These are phyloP conservation scores for Camptophora hylomeconis DNA, from an alignment of 2,329 filamentous ascomycete genomes.

Conservation along the genomic window DNA sequence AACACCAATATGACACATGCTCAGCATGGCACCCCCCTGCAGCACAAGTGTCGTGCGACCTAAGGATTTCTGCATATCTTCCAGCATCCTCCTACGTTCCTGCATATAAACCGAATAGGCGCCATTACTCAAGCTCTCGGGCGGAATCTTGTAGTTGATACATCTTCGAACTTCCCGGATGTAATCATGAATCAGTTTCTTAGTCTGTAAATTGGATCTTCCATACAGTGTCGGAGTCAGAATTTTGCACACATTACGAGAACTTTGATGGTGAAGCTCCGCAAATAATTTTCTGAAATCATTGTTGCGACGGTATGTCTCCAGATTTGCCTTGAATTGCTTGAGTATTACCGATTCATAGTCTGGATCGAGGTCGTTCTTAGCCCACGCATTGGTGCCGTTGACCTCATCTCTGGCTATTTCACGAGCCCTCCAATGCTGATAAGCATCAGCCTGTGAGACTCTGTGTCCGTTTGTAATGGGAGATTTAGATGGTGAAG, in stretches of 20 bases:
- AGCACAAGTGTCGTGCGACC: slow-evolving; percentile 74
- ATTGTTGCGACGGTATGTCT: slow-evolving; percentile 8
- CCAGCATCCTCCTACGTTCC: slow-evolving; percentile 71
- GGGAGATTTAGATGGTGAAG: no score
- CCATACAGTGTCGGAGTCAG: slow-evolving; percentile 71
- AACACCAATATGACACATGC: slow-evolving; percentile 78
- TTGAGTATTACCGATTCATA: slow-evolving; percentile 12
- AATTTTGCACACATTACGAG: slow-evolving; percentile 87
- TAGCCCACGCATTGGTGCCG: slow-evolving; percentile 9
- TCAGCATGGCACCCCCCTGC: slow-evolving; percentile 84
- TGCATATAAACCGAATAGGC: slow-evolving; percentile 50
- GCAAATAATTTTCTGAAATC: slow-evolving; percentile 11
- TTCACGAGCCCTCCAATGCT: no score
- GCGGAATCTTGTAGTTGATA: slow-evolving; percentile 59
- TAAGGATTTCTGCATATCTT: slow-evolving; percentile 78
- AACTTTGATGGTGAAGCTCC: slow-evolving; percentile 10
- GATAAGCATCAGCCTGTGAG: no score
- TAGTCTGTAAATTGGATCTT: slow-evolving; percentile 74
- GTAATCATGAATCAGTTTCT: slow-evolving; percentile 83
- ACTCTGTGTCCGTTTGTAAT: no score
- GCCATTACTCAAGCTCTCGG: slow-evolving; percentile 44
- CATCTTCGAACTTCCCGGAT: slow-evolving; percentile 71
- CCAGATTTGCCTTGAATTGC: slow-evolving; percentile 9
- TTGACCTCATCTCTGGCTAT: slow-evolving; percentile 11
- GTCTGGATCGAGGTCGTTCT: slow-evolving; percentile 4